These are phyloP conservation scores for Pleurotus citrinopileatus DNA, from an alignment of 768 basidiomycete genomes.

Conservation along the genomic window DNA sequence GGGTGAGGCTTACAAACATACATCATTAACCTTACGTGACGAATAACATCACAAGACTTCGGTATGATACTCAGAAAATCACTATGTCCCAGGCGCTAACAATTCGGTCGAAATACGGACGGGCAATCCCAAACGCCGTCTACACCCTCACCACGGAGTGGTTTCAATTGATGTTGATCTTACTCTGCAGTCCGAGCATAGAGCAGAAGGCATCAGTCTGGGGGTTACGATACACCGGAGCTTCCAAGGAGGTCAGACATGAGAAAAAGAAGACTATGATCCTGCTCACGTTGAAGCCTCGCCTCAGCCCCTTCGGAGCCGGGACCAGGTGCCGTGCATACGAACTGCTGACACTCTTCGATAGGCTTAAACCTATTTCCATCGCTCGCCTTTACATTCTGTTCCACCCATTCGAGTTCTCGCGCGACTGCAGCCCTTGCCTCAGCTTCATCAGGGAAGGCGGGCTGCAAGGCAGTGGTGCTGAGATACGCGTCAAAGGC, in stretches of 20 bases:
- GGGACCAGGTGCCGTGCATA: slow-evolving; percentile 59
- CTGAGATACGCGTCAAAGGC: slow-evolving; percentile 83
- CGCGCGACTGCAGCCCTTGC: slow-evolving; percentile 52
- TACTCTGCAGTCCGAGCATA: slow-evolving; percentile 79
- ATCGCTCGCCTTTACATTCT: slow-evolving; percentile 39
- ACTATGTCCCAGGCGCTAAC: no score
- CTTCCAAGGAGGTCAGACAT: slow-evolving; percentile 33
- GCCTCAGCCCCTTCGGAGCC: slow-evolving; percentile 31
- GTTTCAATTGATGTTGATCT: slow-evolving; percentile 29
- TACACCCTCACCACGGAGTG: no score
- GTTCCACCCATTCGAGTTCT: slow-evolving; percentile 66
- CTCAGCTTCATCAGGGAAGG: slow-evolving; percentile 58
- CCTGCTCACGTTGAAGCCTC: slow-evolving; percentile 32
- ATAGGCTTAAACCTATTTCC: slow-evolving; percentile 38
- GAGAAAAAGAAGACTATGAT: slow-evolving; percentile 9
- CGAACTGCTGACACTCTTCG: slow-evolving; percentile 63
- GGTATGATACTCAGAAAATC: no score
- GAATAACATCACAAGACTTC: no score
- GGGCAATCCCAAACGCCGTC: no score
- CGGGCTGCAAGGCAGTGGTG: slow-evolving; percentile 39
- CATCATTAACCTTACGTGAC: no score
- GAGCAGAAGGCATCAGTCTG: slow-evolving; percentile 86
- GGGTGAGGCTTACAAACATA: no score
- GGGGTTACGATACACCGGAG: slow-evolving; percentile 78
- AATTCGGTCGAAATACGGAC: no score